Percentiles rank a stretch among this genome's conserved stretches.
These are phyloP conservation scores for Aspergillus japonicus DNA, from an alignment of 2,329 filamentous ascomycete species.

Conservation along the genomic window DNA sequence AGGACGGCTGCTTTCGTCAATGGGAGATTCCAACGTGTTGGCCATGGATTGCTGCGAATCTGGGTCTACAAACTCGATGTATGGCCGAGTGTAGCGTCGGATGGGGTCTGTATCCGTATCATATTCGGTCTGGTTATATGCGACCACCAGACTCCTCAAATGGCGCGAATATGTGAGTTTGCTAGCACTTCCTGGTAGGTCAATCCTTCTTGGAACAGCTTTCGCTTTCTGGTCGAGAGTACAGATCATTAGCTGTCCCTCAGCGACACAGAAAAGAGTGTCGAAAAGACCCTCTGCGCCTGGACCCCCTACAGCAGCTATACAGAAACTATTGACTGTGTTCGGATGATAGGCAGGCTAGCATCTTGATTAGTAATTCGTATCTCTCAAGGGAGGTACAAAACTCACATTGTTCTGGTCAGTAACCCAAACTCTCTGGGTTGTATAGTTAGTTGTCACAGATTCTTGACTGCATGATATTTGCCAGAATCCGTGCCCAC, in stretches of 20 bases:
- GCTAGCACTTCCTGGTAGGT: slow-evolving; percentile 42
- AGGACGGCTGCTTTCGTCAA: slow-evolving; percentile 12
- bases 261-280: slow-evolving; percentile 50
- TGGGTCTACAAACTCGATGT: slow-evolving; percentile 41
- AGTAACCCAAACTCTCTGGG: slow-evolving; percentile 42
- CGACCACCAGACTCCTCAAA: slow-evolving; percentile 51
- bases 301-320: slow-evolving; percentile 30
- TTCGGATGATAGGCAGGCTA: slow-evolving; percentile 41
- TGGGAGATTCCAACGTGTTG: slow-evolving; percentile 6
- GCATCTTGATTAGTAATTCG: slow-evolving; percentile 14
- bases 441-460: slow-evolving; percentile 25
- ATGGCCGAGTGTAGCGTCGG: slow-evolving; percentile 33
- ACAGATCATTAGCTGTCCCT: slow-evolving; percentile 49
- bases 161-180: slow-evolving; percentile 47
- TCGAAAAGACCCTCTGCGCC: slow-evolving; percentile 34
- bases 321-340: slow-evolving; percentile 35
- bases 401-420: slow-evolving; percentile 43
- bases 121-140: slow-evolving; percentile 37
- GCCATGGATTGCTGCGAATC: slow-evolving; percentile 29
- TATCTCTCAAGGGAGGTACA: neutral
- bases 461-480: slow-evolving; percentile 29
- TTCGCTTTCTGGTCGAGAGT: slow-evolving; percentile 45
- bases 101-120: slow-evolving; percentile 29
- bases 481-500: slow-evolving; percentile 41
- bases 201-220: slow-evolving; percentile 42